phyloP scores from a whole-genome alignment of 2,329 filamentous ascomycete genomes.

The Daldinia sp. region DNA sequence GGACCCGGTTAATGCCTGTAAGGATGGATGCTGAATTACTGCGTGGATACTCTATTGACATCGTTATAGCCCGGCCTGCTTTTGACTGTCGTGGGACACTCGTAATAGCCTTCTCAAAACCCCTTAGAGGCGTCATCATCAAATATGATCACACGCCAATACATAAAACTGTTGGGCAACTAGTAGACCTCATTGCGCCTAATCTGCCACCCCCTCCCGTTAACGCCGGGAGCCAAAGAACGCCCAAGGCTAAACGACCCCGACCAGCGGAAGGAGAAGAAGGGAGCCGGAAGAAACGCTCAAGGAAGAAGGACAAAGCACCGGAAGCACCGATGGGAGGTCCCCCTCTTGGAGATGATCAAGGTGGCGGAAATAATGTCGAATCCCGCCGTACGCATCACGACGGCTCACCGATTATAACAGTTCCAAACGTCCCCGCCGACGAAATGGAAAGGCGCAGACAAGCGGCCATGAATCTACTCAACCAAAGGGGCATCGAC shows the following conservation, averaged over 20 bases:
- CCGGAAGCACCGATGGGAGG: constrained; percentile 33
- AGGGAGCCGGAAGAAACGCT: constrained; percentile 40
- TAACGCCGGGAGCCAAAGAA: constrained; percentile 36
- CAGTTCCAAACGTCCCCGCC: constrained; percentile 53
- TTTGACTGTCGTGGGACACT: constrained; percentile 66
- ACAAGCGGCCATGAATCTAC: constrained; percentile 57
- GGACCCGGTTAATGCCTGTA: constrained; percentile 57
- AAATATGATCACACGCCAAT: constrained; percentile 65
- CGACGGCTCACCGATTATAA: constrained; percentile 35
- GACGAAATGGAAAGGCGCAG: constrained; percentile 60
- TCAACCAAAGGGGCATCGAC: constrained; percentile 58
- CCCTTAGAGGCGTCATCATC: constrained; percentile 57
- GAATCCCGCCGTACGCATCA: constrained; percentile 27
- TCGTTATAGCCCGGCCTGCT: constrained; percentile 59
- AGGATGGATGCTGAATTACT: constrained; percentile 25
- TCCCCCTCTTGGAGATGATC: constrained; percentile 2
- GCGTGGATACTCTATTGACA: constrained; percentile 22
- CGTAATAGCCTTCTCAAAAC: constrained; percentile 58
- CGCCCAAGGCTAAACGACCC: constrained; percentile 45
- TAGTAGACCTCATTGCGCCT: constrained; percentile 58
- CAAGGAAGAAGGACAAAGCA: constrained; percentile 41
- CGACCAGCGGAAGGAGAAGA: constrained; percentile 42
- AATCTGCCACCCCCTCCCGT: constrained; percentile 48
- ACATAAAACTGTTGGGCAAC: constrained; percentile 63
- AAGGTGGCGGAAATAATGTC: constrained; percentile 20